Conservation (phyloP, 192 early-diverging fungal genomes). For the Backusella macrospora region DNA sequence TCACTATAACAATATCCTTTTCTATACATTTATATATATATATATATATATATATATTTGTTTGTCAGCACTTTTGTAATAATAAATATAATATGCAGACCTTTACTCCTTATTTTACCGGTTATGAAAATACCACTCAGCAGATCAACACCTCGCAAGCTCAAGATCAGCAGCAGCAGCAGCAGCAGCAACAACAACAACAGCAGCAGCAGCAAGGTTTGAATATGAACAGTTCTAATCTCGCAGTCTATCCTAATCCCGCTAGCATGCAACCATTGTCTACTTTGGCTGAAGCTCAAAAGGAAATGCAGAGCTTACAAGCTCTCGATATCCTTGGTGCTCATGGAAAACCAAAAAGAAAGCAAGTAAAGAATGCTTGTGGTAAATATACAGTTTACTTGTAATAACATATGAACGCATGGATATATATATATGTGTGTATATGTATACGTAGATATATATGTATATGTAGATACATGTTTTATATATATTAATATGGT, state of each 20-base stretch:
- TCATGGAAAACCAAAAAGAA: constrained; percentile 44
- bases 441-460: too few relatives aligned
- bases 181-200: constrained; percentile 25
- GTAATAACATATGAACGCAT: too few relatives aligned
- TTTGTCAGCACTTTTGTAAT: neutral
- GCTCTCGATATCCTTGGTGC: neutral
- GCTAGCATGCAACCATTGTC: constrained; percentile 37
- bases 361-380: constrained; percentile 92
- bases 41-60: too few relatives aligned
- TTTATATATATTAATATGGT: neutral
- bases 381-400: constrained; percentile 50
- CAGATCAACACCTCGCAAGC: constrained; percentile 21
- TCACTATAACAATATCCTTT: too few relatives aligned
- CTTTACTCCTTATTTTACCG: constrained; percentile 17
- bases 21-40: too few relatives aligned
- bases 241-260: constrained; percentile 39
- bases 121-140: constrained; percentile 25
- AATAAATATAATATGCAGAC: neutral
- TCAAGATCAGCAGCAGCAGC: constrained; percentile 35
- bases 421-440: too few relatives aligned
- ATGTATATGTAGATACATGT: too few relatives aligned
- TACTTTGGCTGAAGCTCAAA: constrained; percentile 35
- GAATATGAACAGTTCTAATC: constrained; percentile 35
- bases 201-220: constrained; percentile 20
- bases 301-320: constrained; percentile 29